A percentile compares a stretch with the other conserved stretches of the same genome.
Conservation (phyloP, 2,329 filamentous ascomycete genomes). For the Fusarium irregulare region DNA sequence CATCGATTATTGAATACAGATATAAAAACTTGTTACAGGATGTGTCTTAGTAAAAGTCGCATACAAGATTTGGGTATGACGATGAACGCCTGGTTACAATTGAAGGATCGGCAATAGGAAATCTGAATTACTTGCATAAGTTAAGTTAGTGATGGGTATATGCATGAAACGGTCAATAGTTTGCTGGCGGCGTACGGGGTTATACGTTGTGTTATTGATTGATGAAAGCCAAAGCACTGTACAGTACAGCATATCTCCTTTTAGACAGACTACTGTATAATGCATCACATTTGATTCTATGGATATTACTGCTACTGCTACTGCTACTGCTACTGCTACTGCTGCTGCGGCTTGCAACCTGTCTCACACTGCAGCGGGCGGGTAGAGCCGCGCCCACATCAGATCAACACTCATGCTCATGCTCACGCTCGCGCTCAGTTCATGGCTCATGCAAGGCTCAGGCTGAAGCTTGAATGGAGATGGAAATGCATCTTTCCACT, state of each 20-base stretch:
- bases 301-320: not conserved
- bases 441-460: conserved; percentile 23
- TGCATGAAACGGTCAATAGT: conserved; percentile 25
- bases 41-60: not conserved
- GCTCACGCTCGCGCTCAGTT: not conserved
- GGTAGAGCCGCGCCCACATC: conserved; percentile 33
- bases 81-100: not conserved
- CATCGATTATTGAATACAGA: not conserved
- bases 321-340: not conserved
- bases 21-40: not conserved
- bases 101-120: not conserved
- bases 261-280: conserved; percentile 12
- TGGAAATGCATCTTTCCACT: not conserved
- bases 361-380: conserved; percentile 34
- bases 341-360: conserved; percentile 17
- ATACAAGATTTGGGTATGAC: not conserved
- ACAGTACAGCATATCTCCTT: not conserved
- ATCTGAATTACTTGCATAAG: not conserved
- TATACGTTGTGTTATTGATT: not conserved
- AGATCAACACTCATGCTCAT: conserved; percentile 6
- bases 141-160: not conserved
- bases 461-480: conserved; percentile 2
- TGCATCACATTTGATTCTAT: conserved; percentile 5
- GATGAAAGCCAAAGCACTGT: not conserved
- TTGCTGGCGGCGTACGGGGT: not conserved